Base-by-base conservation (phyloP, 495 filamentous ascomycete species). In the Neurospora sp. region DNA sequence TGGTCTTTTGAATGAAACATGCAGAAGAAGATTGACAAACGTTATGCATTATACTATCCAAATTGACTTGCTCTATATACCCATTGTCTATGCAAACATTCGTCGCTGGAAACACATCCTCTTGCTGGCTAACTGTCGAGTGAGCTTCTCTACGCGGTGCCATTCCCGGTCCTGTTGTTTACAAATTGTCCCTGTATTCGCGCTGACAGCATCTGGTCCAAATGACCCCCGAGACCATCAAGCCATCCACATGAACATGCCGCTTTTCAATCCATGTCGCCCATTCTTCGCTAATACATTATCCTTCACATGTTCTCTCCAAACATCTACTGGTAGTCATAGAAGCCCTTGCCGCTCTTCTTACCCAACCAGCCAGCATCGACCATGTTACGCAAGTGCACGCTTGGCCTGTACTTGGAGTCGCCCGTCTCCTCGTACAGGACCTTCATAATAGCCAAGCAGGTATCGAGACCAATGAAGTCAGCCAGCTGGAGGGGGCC, bases 381-480 rank as follows among this genome's bases (percentile, higher is more conserved):
- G 0, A 99, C 96, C 96, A 98, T 98, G 80, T 95, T 94, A 77
- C 88, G 85, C 74, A 99, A 83, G 70, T 97, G 82, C 68, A 96
- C 92, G 40, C 91, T 89, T 0, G 96, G 94, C 59, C 96, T 84
- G 78, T 99, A 99, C 82, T 99, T 99, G 72, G 90, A 92, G 81
- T 99, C 96, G 1, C 94, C 93, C 3, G 93, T 96, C 84, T 97
- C 93, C 75, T 89, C 86, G 81, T 98, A 89, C 78, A 99, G 83
- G 37, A 98, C 96, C 82, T 92, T 94, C 96, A 99, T 98, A 77
- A 99, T 98, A 69, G 93, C 90, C 70, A 98, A 83, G 78, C 96
- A 99, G 0, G 96, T 99, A 80, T 99, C 96, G 27, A 99, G 86
- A 14, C 96, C 96, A 75, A 99, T 98, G 79, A 99, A 98, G 81